Conservation (phyloP, 352 stramenopile species). For the Pythium periplocum region DNA sequence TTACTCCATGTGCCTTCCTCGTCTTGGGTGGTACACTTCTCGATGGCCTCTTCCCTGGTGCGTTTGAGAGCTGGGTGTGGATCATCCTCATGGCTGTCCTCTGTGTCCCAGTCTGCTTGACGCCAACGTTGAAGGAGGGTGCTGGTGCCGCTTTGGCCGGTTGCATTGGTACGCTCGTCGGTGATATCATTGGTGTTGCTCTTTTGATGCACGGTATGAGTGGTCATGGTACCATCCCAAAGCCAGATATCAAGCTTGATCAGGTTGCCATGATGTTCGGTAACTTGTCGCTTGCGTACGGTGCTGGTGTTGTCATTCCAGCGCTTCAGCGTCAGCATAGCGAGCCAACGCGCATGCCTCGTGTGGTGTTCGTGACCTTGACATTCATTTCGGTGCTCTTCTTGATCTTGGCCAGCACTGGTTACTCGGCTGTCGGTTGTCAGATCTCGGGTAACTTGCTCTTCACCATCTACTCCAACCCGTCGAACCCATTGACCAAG, state of each 20-base stretch:
- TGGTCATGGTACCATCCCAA: conserved; percentile 11
- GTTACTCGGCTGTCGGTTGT: conserved; percentile 15
- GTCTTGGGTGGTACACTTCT: conserved; percentile 23
- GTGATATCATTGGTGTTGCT: conserved; percentile 20
- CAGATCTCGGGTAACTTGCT: conserved; percentile 20
- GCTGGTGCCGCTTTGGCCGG: conserved; percentile 21
- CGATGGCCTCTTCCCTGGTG: conserved; percentile 18
- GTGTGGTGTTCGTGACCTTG: conserved; percentile 16
- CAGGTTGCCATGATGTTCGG: conserved; percentile 22
- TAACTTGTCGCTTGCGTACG: conserved; percentile 16
- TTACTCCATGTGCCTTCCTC: conserved; percentile 17
- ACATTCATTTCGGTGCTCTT: conserved; percentile 16
- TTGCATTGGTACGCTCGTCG: conserved; percentile 22
- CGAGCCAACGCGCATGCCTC: conserved; percentile 11
- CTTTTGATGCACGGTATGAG: conserved; percentile 21
- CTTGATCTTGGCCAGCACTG: conserved; percentile 11
- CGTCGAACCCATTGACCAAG: conserved; percentile 20
- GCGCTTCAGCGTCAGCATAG: neutral
- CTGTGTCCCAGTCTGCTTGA: conserved; percentile 17
- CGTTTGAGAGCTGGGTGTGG: conserved; percentile 17
- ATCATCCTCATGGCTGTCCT: conserved; percentile 25
- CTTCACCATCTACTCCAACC: conserved; percentile 34
- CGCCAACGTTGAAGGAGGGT: conserved; percentile 24
- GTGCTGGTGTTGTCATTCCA: neutral
- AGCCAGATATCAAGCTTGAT: conserved; percentile 15